Evolutionary conservation across 106 monocot genomes (phyloP).

Genomic region (Phalaenopsis aphrodite): DNA sequence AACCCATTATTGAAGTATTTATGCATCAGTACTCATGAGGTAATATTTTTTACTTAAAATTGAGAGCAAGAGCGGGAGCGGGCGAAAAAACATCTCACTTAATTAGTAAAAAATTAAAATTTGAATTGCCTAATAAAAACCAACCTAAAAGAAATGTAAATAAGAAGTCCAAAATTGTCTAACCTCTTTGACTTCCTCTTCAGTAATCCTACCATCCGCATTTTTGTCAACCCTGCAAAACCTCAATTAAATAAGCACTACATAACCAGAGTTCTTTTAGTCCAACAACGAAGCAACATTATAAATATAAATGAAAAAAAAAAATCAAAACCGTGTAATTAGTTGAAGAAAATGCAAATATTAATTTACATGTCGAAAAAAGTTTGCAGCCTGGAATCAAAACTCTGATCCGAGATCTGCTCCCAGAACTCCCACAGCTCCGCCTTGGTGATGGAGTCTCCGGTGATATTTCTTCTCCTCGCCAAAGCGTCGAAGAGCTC

Average conservation of each 20-base stretch:
- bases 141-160: too few species aligned
- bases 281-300: too few species aligned
- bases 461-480: conserved; percentile 44
- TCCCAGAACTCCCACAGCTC: conserved; percentile 94
- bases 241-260: background rate
- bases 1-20: too few species aligned
- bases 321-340: background rate
- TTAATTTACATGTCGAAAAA: conserved; percentile 90
- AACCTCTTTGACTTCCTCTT: conserved; percentile 86
- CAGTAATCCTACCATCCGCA: conserved; percentile 76
- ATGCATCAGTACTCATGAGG: too few species aligned
- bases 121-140: too few species aligned
- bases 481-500: conserved; percentile 84
- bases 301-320: background rate
- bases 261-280: too few species aligned
- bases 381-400: conserved; percentile 81
- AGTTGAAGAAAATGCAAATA: background rate
- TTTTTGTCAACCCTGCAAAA: conserved; percentile 81
- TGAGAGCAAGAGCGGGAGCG: too few species aligned
- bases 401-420: conserved; percentile 82
- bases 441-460: conserved; percentile 40
- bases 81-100: too few species aligned
- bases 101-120: too few species aligned
- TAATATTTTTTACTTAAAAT: too few species aligned
- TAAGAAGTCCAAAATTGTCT: background rate